Percentiles rank a stretch among this genome's conserved stretches.
These are phyloP conservation scores for Cicer bijugum DNA, from an alignment of 306 rosid species.

Conservation along the genomic window DNA sequence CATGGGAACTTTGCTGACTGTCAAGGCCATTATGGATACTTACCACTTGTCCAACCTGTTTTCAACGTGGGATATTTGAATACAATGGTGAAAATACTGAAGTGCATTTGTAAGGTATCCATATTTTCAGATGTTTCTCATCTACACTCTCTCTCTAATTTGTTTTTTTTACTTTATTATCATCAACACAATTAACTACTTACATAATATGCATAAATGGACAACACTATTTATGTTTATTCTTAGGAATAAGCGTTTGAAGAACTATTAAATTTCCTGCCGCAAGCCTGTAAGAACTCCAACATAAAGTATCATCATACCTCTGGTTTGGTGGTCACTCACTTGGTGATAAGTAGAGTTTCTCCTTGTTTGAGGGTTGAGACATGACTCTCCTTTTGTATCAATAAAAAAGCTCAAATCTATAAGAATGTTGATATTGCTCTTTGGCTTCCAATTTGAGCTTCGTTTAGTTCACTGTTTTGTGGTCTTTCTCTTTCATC, in stretches of 20 bases:
- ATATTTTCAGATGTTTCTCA: slow-evolving; percentile 1
- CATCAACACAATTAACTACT: slow-evolving; percentile 11
- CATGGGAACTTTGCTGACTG: slow-evolving; percentile 61
- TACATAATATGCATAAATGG: slow-evolving; percentile 14
- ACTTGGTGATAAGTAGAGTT: slow-evolving; percentile 5
- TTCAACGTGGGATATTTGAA: slow-evolving; percentile 70
- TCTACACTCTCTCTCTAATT: slow-evolving; percentile 27
- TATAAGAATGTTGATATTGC: slow-evolving; percentile 18
- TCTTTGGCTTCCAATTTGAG: slow-evolving; percentile 27
- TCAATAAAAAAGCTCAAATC: slow-evolving; percentile 1
- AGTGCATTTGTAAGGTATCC: slow-evolving; percentile 93
- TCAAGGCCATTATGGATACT: slow-evolving; percentile 87
- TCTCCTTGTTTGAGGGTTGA: not conserved
- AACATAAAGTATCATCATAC: not conserved
- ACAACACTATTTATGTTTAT: slow-evolving; percentile 28
- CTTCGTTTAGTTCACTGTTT: slow-evolving; percentile 3
- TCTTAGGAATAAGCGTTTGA: slow-evolving; percentile 30
- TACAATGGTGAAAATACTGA: slow-evolving; percentile 65
- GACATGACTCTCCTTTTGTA: slow-evolving; percentile 32
- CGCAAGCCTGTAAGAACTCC: not conserved
- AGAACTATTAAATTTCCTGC: slow-evolving; percentile 21
- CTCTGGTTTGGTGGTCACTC: slow-evolving; percentile 34
- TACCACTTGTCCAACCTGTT: slow-evolving; percentile 76
- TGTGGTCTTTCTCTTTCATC: slow-evolving; percentile 8
- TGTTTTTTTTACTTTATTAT: slow-evolving; percentile 33